phyloP scores from a whole-genome alignment of 371 early-diverging fungal species.

The Mortierella sp. region DNA sequence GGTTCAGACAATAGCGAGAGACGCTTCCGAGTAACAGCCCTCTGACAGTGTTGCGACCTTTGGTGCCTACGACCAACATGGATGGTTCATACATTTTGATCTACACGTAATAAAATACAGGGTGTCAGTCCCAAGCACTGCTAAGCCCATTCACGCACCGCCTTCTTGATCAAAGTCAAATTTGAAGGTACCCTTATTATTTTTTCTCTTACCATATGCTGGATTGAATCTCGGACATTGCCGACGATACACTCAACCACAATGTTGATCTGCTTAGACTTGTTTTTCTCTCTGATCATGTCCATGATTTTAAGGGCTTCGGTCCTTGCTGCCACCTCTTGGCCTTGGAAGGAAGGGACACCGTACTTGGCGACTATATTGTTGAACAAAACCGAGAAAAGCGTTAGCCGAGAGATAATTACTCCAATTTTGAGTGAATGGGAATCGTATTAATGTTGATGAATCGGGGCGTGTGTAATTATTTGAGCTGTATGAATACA shows the following conservation, averaged over 20 bases:
- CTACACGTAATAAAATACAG: slow-evolving; percentile 31
- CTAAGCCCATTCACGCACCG: neutral
- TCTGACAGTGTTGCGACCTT: slow-evolving; percentile 66
- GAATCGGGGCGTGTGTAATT: too few species aligned
- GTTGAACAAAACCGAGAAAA: neutral
- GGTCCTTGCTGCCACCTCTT: slow-evolving; percentile 60
- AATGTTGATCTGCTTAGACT: slow-evolving; percentile 61
- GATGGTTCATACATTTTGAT: slow-evolving; percentile 71
- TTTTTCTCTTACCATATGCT: slow-evolving; percentile 60
- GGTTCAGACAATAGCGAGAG: slow-evolving; percentile 69
- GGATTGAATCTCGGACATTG: slow-evolving; percentile 69
- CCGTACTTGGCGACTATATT: slow-evolving; percentile 42
- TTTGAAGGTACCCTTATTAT: too few species aligned
- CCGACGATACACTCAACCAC: slow-evolving; percentile 72
- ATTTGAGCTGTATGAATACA: too few species aligned
- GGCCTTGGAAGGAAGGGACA: slow-evolving; percentile 57
- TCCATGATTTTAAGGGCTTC: slow-evolving; percentile 65
- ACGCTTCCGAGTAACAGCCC: slow-evolving; percentile 66
- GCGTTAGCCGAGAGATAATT: slow-evolving; percentile 2
- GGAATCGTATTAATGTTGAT: neutral
- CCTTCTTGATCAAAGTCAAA: neutral
- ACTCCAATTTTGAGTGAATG: too few species aligned
- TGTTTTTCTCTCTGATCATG: slow-evolving; percentile 57
- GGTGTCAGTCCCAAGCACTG: neutral
- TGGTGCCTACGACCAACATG: slow-evolving; percentile 67